Evolutionary conservation across 2,329 filamentous ascomycete species (phyloP), one percentile per base, ranked within the genome.

Genomic region (Fusarium torulosum): DNA sequence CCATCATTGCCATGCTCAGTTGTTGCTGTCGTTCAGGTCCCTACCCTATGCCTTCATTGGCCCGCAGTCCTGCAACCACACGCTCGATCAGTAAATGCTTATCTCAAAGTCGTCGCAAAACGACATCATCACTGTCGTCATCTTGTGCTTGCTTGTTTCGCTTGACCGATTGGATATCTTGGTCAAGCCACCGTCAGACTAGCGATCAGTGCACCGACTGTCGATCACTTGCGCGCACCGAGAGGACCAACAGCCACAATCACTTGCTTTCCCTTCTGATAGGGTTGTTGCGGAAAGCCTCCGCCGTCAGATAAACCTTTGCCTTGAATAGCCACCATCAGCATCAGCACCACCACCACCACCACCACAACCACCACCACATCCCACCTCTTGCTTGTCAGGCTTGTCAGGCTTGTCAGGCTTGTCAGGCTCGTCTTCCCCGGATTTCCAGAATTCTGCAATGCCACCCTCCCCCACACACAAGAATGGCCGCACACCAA

Each of bases 381-480:
- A 37, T 52, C 19, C 27, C 19, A 33, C 40, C 40, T 44, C 52
- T 15, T 60, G 38, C 21, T 37, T n/a, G 35, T 19, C 33, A 37
- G 33, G 33, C 35, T n/a, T 38, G 35, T 19, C 33, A 37, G 33
- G 33, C 35, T n/a, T 38, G 25, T 25, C 25, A 25, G 59, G 38
- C 21, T 37, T n/a, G 33, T 37, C 17, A 37, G 33, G 35, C 35
- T 9, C 33, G 49, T n/a, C 17, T 66, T 69, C 65, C 66, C 66
- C 66, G 41, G 66, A 66, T 69, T 68, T 68, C 66, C 65, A 69
- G 65, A 68, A 68, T 49, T 44, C 51, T 68, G 66, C 66, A 69
- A 65, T 69, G 65, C 46, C 65, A 68, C 65, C 65, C 65, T 66
- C 65, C 65, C 46, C 44, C 60, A 54, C 50, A 35, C 54, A 35